These are phyloP conservation scores for Vaccinium darrowii DNA, from an alignment of 148 eudicot genomes.

Conservation along the genomic window DNA sequence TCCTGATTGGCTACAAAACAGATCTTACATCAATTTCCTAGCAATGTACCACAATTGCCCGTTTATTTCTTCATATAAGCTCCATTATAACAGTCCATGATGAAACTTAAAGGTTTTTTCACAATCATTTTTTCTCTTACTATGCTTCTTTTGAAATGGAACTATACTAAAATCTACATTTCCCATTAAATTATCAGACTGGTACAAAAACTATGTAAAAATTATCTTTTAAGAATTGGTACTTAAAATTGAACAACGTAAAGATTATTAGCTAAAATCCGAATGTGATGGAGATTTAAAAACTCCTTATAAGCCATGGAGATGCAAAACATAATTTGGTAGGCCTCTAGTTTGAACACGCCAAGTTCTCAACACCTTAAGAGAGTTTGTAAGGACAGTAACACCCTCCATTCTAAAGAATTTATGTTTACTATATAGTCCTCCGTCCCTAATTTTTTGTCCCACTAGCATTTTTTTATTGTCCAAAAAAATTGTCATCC, in stretches of 20 bases:
- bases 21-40: background rate
- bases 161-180: background rate
- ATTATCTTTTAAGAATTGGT: background rate
- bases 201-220: background rate
- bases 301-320: background rate
- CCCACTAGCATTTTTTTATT: too few species aligned
- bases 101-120: background rate
- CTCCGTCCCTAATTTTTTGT: too few species aligned
- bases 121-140: background rate
- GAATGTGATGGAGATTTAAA: background rate
- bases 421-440: too few species aligned
- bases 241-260: background rate
- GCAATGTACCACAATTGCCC: background rate
- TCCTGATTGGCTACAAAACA: background rate
- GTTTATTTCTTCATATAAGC: background rate
- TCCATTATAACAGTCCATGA: background rate
- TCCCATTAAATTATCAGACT: background rate
- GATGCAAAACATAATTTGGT: background rate
- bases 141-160: background rate
- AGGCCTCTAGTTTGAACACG: background rate
- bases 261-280: background rate
- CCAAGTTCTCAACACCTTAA: background rate
- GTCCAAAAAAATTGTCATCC: too few species aligned
- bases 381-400: background rate
- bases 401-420: constrained; percentile 6